Conservation (phyloP, 371 early-diverging fungal species). For the Sporodiniella umbellata region DNA sequence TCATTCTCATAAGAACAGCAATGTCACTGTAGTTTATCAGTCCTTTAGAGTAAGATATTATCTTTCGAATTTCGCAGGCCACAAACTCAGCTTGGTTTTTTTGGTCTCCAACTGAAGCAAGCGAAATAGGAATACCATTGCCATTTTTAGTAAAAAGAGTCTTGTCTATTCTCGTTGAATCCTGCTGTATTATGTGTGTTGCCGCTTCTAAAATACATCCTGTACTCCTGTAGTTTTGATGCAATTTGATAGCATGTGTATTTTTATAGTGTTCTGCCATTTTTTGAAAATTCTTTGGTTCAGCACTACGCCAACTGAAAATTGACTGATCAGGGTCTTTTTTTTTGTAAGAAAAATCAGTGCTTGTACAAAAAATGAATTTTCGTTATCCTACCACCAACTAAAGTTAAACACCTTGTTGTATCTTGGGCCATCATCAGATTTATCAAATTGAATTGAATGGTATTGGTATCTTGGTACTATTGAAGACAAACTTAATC, state of each 20-base stretch:
- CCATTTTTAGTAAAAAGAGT: conserved; percentile 28
- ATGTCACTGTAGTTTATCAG: conserved; percentile 48
- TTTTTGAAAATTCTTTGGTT: conserved; percentile 49
- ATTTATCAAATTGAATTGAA: conserved; percentile 55
- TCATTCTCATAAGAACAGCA: conserved; percentile 49
- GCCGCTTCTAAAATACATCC: conserved; percentile 45
- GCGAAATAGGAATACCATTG: conserved; percentile 28
- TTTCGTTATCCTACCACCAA: conserved; percentile 46
- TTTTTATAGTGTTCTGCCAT: conserved; percentile 42
- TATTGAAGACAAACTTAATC: conserved; percentile 8
- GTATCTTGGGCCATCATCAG: conserved; percentile 19
- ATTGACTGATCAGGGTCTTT: conserved; percentile 61
- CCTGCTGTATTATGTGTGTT: conserved; percentile 43
- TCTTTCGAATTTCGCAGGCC: conserved; percentile 38
- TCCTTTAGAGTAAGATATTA: conserved; percentile 33
- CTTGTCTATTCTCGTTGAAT: conserved; percentile 26
- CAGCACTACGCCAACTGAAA: conserved; percentile 62
- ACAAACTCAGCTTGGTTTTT: conserved; percentile 40
- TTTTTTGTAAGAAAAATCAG: too few species aligned
- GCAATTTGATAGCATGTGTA: conserved; percentile 35
- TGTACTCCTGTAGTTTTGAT: conserved; percentile 60
- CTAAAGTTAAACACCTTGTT: conserved; percentile 48
- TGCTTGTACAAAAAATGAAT: neutral
- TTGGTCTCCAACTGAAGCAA: conserved; percentile 16
- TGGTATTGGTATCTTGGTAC: conserved; percentile 65